Conservation (phyloP, 202 grass and related monocot genomes). For the Sporobolus alterniflorus region DNA sequence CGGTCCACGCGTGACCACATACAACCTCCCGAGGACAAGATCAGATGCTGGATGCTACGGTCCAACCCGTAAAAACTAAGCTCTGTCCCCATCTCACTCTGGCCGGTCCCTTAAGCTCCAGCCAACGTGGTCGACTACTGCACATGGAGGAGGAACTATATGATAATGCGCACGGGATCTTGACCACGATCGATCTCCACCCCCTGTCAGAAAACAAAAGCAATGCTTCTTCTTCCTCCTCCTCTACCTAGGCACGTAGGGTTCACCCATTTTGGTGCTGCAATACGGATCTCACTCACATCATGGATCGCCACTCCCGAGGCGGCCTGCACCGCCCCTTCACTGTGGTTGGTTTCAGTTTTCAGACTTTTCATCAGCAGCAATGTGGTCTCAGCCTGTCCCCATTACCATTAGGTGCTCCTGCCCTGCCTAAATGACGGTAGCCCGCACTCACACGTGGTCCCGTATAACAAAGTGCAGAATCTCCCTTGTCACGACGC, state of each 20-base stretch:
- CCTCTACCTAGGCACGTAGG: not conserved
- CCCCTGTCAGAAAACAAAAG: slow-evolving; percentile 1
- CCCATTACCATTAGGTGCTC: not conserved
- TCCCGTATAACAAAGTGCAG: not conserved
- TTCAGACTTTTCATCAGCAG: not conserved
- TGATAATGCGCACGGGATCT: not conserved
- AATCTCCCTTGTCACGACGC: not conserved
- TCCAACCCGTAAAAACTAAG: not conserved
- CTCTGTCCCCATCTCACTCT: not conserved
- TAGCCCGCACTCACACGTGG: not conserved
- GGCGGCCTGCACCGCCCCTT: not conserved
- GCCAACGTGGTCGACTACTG: not conserved
- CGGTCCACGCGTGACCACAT: not conserved
- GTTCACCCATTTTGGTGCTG: not conserved
- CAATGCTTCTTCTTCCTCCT: not conserved
- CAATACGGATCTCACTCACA: not conserved
- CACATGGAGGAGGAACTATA: not conserved
- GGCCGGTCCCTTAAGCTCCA: not conserved
- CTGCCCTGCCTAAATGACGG: not conserved
- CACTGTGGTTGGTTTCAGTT: not conserved
- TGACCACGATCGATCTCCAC: not conserved
- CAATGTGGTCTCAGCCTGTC: not conserved
- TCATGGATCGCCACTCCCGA: not conserved
- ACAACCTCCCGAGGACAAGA: not conserved
- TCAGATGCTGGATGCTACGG: not conserved